These are phyloP conservation scores for Balansia obtecta DNA, from an alignment of 2,329 filamentous ascomycete species.

Conservation along the genomic window DNA sequence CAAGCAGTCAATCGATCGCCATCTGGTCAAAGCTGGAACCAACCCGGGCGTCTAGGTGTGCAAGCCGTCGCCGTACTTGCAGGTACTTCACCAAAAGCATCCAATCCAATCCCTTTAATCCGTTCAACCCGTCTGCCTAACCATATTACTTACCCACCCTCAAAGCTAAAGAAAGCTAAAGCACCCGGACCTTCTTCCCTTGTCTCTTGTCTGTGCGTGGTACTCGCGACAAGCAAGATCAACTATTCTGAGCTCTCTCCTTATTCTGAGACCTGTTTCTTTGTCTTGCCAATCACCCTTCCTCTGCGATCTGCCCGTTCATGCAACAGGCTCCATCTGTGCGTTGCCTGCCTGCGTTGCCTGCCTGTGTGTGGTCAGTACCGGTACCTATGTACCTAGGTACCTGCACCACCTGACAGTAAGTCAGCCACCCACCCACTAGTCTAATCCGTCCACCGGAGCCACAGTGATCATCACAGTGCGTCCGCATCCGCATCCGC, in stretches of 20 bases:
- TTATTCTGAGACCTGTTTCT: background rate
- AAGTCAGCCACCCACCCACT: no score
- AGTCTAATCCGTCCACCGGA: background rate
- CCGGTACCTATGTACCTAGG: no score
- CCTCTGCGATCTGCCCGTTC: background rate
- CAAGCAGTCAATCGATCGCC: background rate
- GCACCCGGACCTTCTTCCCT: background rate
- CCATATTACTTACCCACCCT: background rate
- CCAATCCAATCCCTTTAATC: background rate
- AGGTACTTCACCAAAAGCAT: conserved; percentile 10
- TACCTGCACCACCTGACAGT: background rate
- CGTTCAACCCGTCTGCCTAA: no score
- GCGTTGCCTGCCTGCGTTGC: background rate
- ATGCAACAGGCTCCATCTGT: background rate
- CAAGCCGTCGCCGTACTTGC: conserved; percentile 11
- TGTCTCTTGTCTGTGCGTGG: conserved; percentile 1
- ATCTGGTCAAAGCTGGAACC: background rate
- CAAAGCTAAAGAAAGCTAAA: background rate
- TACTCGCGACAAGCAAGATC: background rate
- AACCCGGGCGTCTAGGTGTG: conserved; percentile 1
- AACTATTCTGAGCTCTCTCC: background rate
- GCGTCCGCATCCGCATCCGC: conserved; percentile 2
- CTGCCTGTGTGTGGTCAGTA: no score
- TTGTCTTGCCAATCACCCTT: background rate
- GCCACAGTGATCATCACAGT: conserved; percentile 1